A percentile compares a stretch with the other conserved stretches of the same genome.
These are phyloP conservation scores for Juncus effusus DNA, from an alignment of 176 grass and related monocot genomes.

Conservation along the genomic window DNA sequence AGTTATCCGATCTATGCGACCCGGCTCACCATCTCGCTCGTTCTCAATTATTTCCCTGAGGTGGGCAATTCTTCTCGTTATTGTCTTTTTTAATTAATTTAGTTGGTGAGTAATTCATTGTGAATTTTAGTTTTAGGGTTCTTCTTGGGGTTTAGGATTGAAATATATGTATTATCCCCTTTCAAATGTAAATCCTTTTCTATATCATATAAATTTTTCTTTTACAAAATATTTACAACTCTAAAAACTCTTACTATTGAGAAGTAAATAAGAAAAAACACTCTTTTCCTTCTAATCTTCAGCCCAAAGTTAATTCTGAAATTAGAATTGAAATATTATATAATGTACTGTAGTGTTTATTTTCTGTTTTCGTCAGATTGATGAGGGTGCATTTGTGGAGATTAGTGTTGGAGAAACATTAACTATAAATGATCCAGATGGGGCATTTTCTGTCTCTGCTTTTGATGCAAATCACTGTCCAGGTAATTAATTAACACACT, in stretches of 20 bases:
- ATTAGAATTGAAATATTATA: neutral
- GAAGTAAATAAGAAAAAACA: too few relatives aligned
- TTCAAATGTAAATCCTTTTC: too few relatives aligned
- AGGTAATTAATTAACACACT: slow-evolving; percentile 29
- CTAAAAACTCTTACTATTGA: too few relatives aligned
- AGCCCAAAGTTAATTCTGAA: too few relatives aligned
- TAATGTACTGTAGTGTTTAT: neutral
- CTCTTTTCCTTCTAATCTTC: too few relatives aligned
- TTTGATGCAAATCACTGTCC: slow-evolving; percentile 82
- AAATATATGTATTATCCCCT: too few relatives aligned
- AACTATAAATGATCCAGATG: slow-evolving; percentile 49
- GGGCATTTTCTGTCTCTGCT: slow-evolving; percentile 51
- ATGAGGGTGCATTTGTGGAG: slow-evolving; percentile 45
- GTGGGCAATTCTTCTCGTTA: neutral
- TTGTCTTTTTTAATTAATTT: neutral
- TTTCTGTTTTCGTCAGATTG: slow-evolving; percentile 29
- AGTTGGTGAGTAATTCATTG: neutral
- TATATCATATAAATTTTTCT: too few relatives aligned
- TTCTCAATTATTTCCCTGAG: slow-evolving; percentile 48
- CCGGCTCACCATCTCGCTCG: slow-evolving; percentile 50
- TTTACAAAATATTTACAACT: too few relatives aligned
- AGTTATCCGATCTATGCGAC: slow-evolving; percentile 54
- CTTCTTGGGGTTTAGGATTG: neutral
- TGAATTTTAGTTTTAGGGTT: neutral
- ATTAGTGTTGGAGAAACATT: slow-evolving; percentile 56